Conservation (phyloP, 306 rosid species). For the Fragaria nilgerrensis region DNA sequence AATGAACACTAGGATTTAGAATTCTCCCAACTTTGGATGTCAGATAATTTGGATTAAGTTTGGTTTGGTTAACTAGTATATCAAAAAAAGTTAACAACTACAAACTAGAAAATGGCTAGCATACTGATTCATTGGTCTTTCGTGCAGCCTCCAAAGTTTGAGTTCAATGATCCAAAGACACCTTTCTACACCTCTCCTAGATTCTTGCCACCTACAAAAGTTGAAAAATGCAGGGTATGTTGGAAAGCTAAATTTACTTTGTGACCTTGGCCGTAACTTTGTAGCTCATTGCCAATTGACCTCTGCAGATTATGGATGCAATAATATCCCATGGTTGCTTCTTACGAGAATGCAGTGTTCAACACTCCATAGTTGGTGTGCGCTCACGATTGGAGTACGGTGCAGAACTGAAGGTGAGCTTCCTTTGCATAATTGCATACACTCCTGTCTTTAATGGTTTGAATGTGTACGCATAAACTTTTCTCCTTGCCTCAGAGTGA, state of each 20-base stretch:
- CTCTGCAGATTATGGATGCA: slow-evolving; percentile 75
- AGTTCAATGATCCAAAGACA: slow-evolving; percentile 89
- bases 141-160: slow-evolving; percentile 77
- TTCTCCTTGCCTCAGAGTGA: not conserved
- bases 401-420: slow-evolving; percentile 69
- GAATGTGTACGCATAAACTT: not conserved
- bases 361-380: slow-evolving; percentile 89
- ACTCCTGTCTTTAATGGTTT: not conserved
- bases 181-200: slow-evolving; percentile 97
- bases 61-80: not conserved
- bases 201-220: slow-evolving; percentile 95
- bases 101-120: not conserved
- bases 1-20: not conserved
- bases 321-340: slow-evolving; percentile 96
- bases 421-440: not conserved
- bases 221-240: slow-evolving; percentile 91
- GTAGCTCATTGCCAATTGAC: slow-evolving; percentile 20
- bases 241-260: slow-evolving; percentile 19
- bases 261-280: slow-evolving; percentile 9
- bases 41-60: not conserved
- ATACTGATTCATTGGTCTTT: slow-evolving; percentile 28
- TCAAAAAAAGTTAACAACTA: not conserved
- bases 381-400: slow-evolving; percentile 88
- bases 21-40: not conserved
- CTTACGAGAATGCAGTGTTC: slow-evolving; percentile 79